Percentiles rank a stretch among this genome's conserved stretches.
phyloP scores from a whole-genome alignment of 768 basidiomycete genomes.

The Termitomyces sp. region DNA sequence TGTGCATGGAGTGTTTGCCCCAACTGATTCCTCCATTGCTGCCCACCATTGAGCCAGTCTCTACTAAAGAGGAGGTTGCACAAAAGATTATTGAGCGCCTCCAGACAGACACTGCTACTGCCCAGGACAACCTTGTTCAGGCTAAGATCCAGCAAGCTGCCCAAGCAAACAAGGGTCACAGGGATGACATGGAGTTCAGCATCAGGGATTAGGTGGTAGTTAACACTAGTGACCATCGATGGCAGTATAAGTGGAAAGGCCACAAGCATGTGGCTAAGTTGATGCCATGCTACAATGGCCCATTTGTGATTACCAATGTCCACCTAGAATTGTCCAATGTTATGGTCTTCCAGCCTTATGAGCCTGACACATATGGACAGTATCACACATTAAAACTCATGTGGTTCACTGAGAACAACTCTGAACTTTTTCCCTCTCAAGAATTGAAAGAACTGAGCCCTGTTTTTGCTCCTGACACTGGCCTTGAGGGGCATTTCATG shows the following conservation, averaged over 20 bases:
- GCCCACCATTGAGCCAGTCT: too few relatives aligned
- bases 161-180: too few relatives aligned
- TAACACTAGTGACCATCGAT: slow-evolving; percentile 17
- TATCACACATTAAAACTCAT: too few relatives aligned
- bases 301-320: slow-evolving; percentile 17
- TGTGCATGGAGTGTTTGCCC: too few relatives aligned
- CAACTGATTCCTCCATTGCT: too few relatives aligned
- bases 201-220: slow-evolving; percentile 24
- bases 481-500: slow-evolving; percentile 16
- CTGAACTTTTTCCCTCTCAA: slow-evolving; percentile 23
- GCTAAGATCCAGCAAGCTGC: too few relatives aligned
- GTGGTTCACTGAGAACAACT: slow-evolving; percentile 34
- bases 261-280: slow-evolving; percentile 31
- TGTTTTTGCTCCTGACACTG: slow-evolving; percentile 18
- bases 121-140: too few relatives aligned
- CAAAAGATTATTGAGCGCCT: too few relatives aligned
- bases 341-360: neutral
- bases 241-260: slow-evolving; percentile 18
- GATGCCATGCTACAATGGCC: slow-evolving; percentile 30
- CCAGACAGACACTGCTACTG: too few relatives aligned
- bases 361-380: too few relatives aligned
- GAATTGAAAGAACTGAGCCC: slow-evolving; percentile 13
- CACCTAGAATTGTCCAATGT: slow-evolving; percentile 14
- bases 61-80: too few relatives aligned
- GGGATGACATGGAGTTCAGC: neutral